Evolutionary conservation across 331 rosid species (phyloP), one percentile per base, ranked within the genome.

Genomic region (Quercus lobata): DNA sequence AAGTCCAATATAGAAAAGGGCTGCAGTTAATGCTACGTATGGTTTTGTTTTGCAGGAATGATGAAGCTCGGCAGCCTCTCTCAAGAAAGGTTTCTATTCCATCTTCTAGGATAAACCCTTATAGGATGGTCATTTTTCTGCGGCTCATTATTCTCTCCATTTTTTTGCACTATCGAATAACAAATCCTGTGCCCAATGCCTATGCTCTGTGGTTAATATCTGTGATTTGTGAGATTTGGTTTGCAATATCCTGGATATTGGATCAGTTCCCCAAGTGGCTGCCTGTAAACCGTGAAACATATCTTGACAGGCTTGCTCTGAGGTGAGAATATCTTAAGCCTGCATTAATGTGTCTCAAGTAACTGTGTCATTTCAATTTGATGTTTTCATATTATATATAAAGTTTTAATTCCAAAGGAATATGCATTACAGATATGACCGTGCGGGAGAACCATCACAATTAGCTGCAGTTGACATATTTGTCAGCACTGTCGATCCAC

Each of bases 261-360:
- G 99, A 95, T 95, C 99, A 95, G 73, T 93, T 95, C 80, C 99
- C 97, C 0, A 95, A 95, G 85, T 95, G 99, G 99, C 88, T 91
- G 49, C 99, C 99, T 18, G 94, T 95, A 69, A 95, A 95, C 83
- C 99, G 99, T 57, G 98, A 95, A 82, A 95, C 99, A 74, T 95
- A 95, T 91, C 96, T 95, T 46, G 99, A 95, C 80, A 92, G 99
- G 76, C 97, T 95, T 84, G 90, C 98, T 52, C 78, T 95, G 85
- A 91, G 99, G 97, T 94, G 76, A 27, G 71, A 78, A 34, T 49
- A 19, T n/a, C 72, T 78, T 18, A 62, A 76, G 70, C 62, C 34
- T 25, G 57, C 75, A 73, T 73, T 73, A 44, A 69, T 41, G 65
- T 29, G 2, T 69, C 22, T 71, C 57, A 68, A 65, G n/a, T 66